These are phyloP conservation scores for Zizania palustris DNA, from an alignment of 202 grass and related monocot genomes.

Conservation along the genomic window DNA sequence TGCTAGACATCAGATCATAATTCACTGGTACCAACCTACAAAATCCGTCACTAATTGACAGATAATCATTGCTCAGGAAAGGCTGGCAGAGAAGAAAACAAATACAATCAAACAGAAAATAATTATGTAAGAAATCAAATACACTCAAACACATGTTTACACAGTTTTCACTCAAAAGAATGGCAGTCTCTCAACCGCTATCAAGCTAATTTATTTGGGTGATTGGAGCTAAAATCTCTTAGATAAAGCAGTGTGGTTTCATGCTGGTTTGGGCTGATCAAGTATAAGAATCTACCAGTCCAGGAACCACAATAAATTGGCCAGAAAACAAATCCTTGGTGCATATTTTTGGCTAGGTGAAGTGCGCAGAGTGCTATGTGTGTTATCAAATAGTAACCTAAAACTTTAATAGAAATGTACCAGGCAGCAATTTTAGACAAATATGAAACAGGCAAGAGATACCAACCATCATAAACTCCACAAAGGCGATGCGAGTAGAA, in stretches of 20 bases:
- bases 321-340: neutral
- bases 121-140: neutral
- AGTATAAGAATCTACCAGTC: neutral
- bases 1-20: conserved; percentile 29
- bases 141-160: neutral
- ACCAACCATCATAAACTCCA: conserved; percentile 98
- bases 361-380: neutral
- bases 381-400: conserved; percentile 1
- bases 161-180: conserved; percentile 10
- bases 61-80: conserved; percentile 5
- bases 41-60: conserved; percentile 15
- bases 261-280: neutral
- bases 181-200: neutral
- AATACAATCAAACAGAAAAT: neutral
- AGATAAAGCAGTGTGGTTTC: neutral
- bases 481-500: conserved; percentile 96
- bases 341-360: neutral
- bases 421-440: neutral
- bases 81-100: neutral
- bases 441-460: conserved; percentile 32
- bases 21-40: conserved; percentile 13
- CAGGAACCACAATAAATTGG: neutral
- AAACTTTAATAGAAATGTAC: neutral
- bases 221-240: conserved; percentile 11
- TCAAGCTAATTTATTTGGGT: conserved; percentile 21